These are phyloP conservation scores for Eucalyptus polybractea DNA, from an alignment of 345 rosid species.

Conservation along the genomic window DNA sequence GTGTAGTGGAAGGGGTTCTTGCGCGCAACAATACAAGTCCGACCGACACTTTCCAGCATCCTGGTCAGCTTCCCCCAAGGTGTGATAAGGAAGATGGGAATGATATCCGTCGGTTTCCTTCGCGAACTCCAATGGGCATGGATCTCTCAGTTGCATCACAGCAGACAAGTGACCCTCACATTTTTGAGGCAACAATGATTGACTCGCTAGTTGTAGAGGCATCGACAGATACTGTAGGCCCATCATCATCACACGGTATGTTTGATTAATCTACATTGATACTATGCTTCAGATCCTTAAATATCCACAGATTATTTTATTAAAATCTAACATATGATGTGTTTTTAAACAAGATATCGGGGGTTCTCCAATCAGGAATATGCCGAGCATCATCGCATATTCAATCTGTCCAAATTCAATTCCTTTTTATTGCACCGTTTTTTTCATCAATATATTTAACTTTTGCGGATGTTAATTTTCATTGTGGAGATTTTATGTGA, in stretches of 20 bases:
- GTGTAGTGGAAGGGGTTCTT: too few species aligned
- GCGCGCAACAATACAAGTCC: too few species aligned
- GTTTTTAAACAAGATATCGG: accelerated
- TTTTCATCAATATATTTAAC: accelerated
- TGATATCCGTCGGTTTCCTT: too few species aligned
- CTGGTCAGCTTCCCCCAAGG: too few species aligned
- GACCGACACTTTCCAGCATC: too few species aligned
- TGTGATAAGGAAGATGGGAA: too few species aligned
- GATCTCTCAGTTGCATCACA: accelerated
- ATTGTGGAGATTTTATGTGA: accelerated
- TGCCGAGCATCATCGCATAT: accelerated
- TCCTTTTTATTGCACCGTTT: accelerated
- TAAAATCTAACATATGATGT: accelerated
- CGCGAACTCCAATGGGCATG: accelerated
- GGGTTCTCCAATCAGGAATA: accelerated
- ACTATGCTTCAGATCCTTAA: accelerated
- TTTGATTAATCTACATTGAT: accelerated
- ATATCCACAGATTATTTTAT: accelerated
- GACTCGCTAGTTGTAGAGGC: too few species aligned
- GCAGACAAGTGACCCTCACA: too few species aligned
- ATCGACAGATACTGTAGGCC: too few species aligned
- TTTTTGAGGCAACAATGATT: too few species aligned
- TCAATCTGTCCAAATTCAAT: accelerated
- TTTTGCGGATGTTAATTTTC: too few species aligned
- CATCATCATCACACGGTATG: too few species aligned